Evolutionary conservation across 306 rosid species (phyloP).

Genomic region (Prunus salicina): DNA sequence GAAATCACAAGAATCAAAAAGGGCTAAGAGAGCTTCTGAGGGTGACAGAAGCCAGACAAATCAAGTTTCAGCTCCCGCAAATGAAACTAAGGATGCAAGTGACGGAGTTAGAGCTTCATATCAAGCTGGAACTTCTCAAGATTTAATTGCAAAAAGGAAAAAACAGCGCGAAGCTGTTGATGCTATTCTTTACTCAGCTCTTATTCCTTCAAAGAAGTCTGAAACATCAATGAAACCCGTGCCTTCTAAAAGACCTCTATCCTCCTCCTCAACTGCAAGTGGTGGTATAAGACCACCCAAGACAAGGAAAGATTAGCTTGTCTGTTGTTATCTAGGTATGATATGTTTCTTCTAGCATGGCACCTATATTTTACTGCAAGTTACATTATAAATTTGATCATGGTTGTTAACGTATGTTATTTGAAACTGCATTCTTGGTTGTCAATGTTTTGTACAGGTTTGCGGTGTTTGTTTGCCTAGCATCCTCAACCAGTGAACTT

Average conservation of each 20-base stretch:
- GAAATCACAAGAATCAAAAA: constrained; percentile 34
- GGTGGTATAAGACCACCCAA: constrained; percentile 48
- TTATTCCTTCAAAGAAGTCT: constrained; percentile 71
- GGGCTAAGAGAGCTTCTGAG: constrained; percentile 31
- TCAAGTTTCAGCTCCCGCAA: constrained; percentile 36
- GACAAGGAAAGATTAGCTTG: constrained; percentile 56
- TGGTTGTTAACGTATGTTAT: neutral
- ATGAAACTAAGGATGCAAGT: constrained; percentile 35
- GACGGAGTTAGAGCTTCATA: constrained; percentile 33
- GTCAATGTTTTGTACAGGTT: neutral
- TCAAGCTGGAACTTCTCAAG: constrained; percentile 42
- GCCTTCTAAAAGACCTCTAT: constrained; percentile 44
- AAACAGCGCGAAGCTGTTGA: constrained; percentile 89
- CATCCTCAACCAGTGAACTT: neutral
- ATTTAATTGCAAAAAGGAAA: constrained; percentile 75
- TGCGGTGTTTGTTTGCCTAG: neutral
- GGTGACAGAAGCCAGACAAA: constrained; percentile 29
- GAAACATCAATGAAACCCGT: constrained; percentile 37
- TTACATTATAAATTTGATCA: neutral
- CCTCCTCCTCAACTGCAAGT: constrained; percentile 45
- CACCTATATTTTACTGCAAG: neutral
- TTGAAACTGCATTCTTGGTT: neutral
- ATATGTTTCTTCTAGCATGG: neutral
- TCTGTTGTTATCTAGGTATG: constrained; percentile 25
- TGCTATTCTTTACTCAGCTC: constrained; percentile 75